Percentiles rank a stretch among this genome's conserved stretches.
Evolutionary conservation across 2,329 filamentous ascomycete species (phyloP).

Genomic region (Calonectria pseudoreteaudii): DNA sequence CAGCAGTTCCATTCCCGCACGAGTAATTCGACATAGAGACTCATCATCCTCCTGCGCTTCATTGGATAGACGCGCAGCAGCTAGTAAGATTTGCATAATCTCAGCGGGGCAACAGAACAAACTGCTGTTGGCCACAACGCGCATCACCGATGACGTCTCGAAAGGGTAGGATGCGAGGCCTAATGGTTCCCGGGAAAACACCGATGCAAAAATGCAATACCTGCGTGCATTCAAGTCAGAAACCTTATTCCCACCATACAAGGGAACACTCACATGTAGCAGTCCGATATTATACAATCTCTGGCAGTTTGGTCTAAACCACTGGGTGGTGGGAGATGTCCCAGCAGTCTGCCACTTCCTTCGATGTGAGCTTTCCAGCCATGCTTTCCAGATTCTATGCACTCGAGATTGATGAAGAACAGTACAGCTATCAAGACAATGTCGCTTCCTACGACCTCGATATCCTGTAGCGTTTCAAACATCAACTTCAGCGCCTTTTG

Average conservation of each 20-base stretch:
- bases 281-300: constrained; percentile 60
- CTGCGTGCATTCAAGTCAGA: neutral
- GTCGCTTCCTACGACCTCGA: constrained; percentile 51
- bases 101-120: constrained; percentile 60
- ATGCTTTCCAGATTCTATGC: constrained; percentile 60
- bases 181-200: neutral
- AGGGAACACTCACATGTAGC: constrained; percentile 52
- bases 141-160: constrained; percentile 33
- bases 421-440: constrained; percentile 58
- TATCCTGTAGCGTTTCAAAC: constrained; percentile 50
- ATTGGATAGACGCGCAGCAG: constrained; percentile 54
- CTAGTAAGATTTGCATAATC: constrained; percentile 56
- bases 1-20: neutral
- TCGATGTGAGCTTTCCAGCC: constrained; percentile 60
- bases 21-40: neutral
- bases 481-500: constrained; percentile 56
- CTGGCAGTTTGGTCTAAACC: constrained; percentile 49
- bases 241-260: neutral
- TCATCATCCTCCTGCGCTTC: constrained; percentile 32
- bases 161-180: neutral
- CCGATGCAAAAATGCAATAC: neutral
- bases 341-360: constrained; percentile 57
- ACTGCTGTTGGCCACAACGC: constrained; percentile 57
- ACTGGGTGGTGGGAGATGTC: constrained; percentile 49
- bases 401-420: constrained; percentile 62